Evolutionary conservation across 73 alveolate genomes (phyloP).

Genomic region (Symbiodinium natans): DNA sequence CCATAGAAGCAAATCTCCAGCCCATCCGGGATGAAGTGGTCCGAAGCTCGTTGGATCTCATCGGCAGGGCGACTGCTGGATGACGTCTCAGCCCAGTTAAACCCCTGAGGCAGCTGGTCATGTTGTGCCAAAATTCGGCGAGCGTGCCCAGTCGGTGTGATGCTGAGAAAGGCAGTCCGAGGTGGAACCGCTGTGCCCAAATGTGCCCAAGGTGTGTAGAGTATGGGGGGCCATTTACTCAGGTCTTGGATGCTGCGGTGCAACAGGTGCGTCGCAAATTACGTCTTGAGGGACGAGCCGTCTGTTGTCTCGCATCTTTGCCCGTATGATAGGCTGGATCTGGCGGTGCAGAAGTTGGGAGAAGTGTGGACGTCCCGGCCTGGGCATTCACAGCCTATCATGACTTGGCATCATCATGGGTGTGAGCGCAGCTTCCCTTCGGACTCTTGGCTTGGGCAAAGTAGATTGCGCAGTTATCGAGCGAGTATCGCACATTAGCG

Average conservation of each 20-base stretch:
- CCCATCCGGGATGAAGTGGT: conserved; percentile 68
- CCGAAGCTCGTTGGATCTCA: background rate
- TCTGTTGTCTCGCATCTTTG: no score
- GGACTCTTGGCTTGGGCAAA: background rate
- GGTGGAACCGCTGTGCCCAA: background rate
- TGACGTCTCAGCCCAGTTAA: background rate
- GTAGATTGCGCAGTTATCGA: no score
- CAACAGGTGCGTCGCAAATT: background rate
- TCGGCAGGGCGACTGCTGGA: background rate
- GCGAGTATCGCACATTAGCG: no score
- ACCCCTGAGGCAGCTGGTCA: conserved; percentile 81
- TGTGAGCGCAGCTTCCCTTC: no score
- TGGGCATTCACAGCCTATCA: background rate
- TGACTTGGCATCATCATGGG: no score
- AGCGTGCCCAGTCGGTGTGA: conserved; percentile 33
- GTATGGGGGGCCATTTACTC: background rate
- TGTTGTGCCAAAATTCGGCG: conserved; percentile 64
- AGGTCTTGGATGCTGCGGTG: conserved; percentile 61
- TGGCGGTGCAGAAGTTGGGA: conserved; percentile 57
- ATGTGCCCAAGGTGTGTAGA: background rate
- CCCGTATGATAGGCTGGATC: conserved; percentile 52
- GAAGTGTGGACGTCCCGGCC: conserved; percentile 26
- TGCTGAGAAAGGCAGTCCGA: background rate
- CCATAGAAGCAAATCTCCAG: conserved; percentile 63
- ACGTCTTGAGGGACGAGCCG: no score